Conservation (phyloP, 805 yeast species). For the Pichia manshurica region DNA sequence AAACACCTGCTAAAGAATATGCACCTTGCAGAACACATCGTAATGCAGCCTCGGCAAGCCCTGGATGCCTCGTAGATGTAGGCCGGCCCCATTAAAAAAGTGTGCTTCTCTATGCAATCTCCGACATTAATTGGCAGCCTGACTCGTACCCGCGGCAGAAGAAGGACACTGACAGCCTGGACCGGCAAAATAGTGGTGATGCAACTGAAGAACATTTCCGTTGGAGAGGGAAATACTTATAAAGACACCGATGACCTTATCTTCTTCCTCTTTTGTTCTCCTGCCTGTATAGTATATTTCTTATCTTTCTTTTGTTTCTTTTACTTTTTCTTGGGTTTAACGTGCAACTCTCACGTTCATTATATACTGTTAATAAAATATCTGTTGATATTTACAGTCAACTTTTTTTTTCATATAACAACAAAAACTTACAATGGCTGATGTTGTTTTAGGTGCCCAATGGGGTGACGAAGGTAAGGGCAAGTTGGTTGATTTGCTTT, state of each 20-base stretch:
- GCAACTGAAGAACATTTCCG: too few relatives aligned
- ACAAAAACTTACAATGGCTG: conserved; percentile 45
- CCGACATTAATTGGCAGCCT: too few relatives aligned
- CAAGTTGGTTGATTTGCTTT: conserved; percentile 87
- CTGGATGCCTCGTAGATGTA: too few relatives aligned
- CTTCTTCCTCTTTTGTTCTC: background rate
- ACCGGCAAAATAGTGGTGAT: too few relatives aligned
- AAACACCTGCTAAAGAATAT: too few relatives aligned
- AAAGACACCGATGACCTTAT: background rate
- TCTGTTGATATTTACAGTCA: background rate
- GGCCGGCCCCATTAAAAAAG: too few relatives aligned
- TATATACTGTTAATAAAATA: background rate
- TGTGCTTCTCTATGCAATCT: too few relatives aligned
- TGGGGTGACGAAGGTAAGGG: conserved; percentile 99
- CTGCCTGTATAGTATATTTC: background rate
- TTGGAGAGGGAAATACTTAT: too few relatives aligned
- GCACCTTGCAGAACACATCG: too few relatives aligned
- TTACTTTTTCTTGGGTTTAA: conserved; percentile 2
- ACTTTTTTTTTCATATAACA: background rate
- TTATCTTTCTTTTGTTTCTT: background rate
- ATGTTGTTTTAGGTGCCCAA: conserved; percentile 95
- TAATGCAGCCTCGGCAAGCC: too few relatives aligned
- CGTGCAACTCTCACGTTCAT: conserved; percentile 4
- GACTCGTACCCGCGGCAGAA: too few relatives aligned
- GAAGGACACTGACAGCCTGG: too few relatives aligned